Percentiles rank a stretch among this genome's conserved stretches.
phyloP scores from a whole-genome alignment of 2,329 filamentous ascomycete species.

The Botrytis fragariae region DNA sequence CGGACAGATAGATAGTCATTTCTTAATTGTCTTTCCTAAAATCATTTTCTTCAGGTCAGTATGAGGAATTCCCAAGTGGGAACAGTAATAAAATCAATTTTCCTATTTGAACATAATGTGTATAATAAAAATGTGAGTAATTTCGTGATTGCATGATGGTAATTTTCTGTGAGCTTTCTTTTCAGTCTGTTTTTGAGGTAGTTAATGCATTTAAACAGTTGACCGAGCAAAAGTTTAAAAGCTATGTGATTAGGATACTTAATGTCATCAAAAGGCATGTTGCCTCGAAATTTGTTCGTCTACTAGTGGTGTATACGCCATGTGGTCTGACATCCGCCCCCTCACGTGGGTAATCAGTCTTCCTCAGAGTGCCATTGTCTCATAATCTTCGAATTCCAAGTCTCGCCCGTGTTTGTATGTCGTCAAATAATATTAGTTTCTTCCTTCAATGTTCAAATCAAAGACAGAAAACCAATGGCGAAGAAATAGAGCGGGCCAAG shows the following conservation, averaged over 20 bases:
- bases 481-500: not conserved
- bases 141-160: not conserved
- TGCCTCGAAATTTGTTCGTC: not conserved
- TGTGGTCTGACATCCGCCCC: not conserved
- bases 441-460: not conserved
- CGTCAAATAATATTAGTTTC: not conserved
- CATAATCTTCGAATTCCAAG: not conserved
- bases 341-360: not conserved
- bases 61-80: not conserved
- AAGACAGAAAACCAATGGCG: not conserved
- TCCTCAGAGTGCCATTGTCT: not conserved
- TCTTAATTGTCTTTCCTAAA: not conserved
- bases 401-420: not conserved
- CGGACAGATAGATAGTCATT: not conserved
- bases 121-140: not conserved
- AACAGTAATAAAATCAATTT: not conserved
- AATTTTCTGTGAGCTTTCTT: not conserved
- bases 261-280: not conserved
- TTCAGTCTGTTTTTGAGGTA: not conserved
- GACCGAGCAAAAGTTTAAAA: not conserved
- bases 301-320: not conserved
- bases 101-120: not conserved
- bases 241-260: not conserved
- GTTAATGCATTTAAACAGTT: not conserved
- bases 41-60: not conserved